phyloP scores from a whole-genome alignment of 139 green algal genomes.

The Chlorella sp. region DNA sequence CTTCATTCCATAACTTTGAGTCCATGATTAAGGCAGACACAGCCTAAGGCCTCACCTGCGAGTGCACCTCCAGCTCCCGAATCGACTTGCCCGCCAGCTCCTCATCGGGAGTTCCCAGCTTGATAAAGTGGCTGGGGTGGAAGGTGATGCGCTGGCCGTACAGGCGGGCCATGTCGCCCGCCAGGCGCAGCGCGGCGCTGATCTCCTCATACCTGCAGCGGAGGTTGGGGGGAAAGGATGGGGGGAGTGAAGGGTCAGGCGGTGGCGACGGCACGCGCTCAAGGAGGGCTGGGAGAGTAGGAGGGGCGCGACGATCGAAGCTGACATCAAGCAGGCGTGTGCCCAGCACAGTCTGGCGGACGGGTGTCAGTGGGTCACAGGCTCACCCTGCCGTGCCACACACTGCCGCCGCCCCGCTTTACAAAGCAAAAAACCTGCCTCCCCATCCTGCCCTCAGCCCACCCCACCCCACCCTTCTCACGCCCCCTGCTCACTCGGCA shows the following conservation, averaged over 20 bases:
- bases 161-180: conserved; percentile 55
- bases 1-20: too few species aligned
- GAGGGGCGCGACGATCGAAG: too few species aligned
- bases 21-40: too few species aligned
- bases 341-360: too few species aligned
- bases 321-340: too few species aligned
- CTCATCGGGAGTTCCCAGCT: conserved; percentile 45
- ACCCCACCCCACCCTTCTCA: not conserved
- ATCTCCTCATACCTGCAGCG: conserved; percentile 60
- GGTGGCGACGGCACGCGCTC: too few species aligned
- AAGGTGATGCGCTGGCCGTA: conserved; percentile 75
- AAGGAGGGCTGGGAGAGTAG: too few species aligned
- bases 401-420: not conserved
- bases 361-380: too few species aligned
- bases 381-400: not conserved
- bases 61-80: conserved; percentile 75
- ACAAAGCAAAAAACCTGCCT: not conserved
- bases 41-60: conserved; percentile 24
- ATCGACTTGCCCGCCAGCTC: conserved; percentile 54
- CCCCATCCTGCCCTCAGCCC: not conserved
- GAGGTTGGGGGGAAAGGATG: not conserved
- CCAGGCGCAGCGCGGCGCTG: conserved; percentile 57
- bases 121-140: conserved; percentile 68
- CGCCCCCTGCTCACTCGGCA: too few species aligned
- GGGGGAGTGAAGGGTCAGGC: not conserved